A percentile compares a stretch with the other conserved stretches of the same genome.
These are phyloP conservation scores for Tulasnella sp. DNA, from an alignment of 768 basidiomycete genomes.

Conservation along the genomic window DNA sequence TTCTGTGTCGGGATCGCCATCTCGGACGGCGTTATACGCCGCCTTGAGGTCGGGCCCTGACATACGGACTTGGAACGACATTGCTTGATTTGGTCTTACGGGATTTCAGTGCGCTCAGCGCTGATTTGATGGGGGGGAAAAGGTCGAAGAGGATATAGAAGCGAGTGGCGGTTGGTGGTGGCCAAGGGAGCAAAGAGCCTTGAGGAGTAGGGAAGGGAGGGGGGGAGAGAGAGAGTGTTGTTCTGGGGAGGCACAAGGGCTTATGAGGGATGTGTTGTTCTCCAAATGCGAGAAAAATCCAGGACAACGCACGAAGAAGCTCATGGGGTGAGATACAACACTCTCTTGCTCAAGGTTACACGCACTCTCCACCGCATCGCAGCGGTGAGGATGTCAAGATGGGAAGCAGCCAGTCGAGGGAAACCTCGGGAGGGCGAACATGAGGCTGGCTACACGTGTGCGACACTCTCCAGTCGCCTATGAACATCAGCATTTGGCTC, in stretches of 20 bases:
- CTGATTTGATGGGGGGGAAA: not conserved
- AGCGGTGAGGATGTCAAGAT: not conserved
- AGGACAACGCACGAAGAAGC: not conserved
- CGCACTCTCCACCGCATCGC: not conserved
- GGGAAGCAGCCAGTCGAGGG: not conserved
- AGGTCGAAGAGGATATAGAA: not conserved
- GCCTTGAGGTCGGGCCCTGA: conserved; percentile 8
- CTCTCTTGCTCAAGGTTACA: not conserved
- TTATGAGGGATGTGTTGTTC: not conserved
- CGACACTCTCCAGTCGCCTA: not conserved
- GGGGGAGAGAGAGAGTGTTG: not conserved
- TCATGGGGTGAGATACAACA: not conserved
- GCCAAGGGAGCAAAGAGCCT: not conserved
- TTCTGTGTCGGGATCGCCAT: conserved; percentile 10
- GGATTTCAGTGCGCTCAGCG: conserved; percentile 12
- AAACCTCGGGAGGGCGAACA: not conserved
- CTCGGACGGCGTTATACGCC: conserved; percentile 12
- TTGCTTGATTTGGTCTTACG: not conserved
- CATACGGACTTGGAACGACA: conserved; percentile 16
- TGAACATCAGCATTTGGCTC: not conserved
- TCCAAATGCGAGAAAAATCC: not conserved
- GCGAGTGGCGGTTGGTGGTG: not conserved
- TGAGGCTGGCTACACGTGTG: not conserved
- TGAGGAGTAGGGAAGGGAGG: not conserved
- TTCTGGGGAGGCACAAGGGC: not conserved